A percentile compares a stretch with the other conserved stretches of the same genome.
phyloP scores from a whole-genome alignment of 176 grass and related monocot genomes.

The Eragrostis nindensis region DNA sequence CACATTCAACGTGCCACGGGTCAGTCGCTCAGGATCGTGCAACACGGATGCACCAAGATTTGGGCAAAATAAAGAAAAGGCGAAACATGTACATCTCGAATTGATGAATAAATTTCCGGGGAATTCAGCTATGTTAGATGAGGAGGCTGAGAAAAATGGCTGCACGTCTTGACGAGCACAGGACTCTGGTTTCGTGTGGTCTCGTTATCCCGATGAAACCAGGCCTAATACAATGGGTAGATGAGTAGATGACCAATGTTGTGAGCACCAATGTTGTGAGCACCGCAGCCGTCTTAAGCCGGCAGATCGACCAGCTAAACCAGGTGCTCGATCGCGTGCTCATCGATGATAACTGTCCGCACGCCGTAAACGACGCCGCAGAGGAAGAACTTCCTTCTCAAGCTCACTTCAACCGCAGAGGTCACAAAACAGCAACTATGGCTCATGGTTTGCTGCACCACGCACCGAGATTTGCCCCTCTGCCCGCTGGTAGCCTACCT shows the following conservation, averaged over 20 bases:
- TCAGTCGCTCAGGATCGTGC: too few relatives aligned
- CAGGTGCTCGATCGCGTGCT: background rate
- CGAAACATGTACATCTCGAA: background rate
- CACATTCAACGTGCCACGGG: background rate
- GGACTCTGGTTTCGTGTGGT: background rate
- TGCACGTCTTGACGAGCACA: background rate
- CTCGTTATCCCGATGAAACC: too few relatives aligned
- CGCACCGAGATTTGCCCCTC: background rate
- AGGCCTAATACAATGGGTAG: background rate
- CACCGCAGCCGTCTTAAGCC: background rate
- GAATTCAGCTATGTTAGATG: background rate
- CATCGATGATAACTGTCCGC: background rate
- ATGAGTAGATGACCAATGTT: background rate
- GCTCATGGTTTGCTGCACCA: background rate
- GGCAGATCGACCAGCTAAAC: background rate
- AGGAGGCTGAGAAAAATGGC: background rate
- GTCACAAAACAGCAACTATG: background rate
- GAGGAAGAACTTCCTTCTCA: background rate
- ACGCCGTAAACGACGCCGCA: background rate
- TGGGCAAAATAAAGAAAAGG: background rate
- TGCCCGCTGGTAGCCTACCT: conserved; percentile 3
- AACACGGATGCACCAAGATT: background rate
- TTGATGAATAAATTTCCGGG: background rate
- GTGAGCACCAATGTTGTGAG: background rate
- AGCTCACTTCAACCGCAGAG: background rate